Conservation (phyloP, 345 rosid species). For the Adansonia digitata region DNA sequence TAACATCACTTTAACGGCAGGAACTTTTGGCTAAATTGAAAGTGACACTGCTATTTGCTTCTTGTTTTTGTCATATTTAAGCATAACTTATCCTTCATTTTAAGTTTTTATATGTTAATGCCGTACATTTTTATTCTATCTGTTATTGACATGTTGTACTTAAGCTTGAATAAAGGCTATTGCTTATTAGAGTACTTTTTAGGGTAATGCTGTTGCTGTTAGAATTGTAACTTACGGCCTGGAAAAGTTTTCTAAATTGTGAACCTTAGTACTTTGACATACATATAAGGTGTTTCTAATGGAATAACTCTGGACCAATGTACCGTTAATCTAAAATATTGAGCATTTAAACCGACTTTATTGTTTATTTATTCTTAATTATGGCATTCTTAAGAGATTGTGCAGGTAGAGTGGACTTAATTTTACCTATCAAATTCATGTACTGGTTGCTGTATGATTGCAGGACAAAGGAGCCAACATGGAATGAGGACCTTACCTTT, state of each 20-base stretch:
- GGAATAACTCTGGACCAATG: not conserved
- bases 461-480: slow-evolving; percentile 78
- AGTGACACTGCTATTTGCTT: not conserved
- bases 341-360: not conserved
- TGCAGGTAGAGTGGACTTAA: not conserved
- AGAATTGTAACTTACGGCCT: not conserved
- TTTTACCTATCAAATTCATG: slow-evolving; percentile 1
- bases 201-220: not conserved
- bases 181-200: not conserved
- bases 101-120: not conserved
- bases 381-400: not conserved
- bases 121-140: not conserved
- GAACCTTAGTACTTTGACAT: not conserved
- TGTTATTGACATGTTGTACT: not conserved
- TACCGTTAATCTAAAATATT: not conserved
- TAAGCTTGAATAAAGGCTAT: not conserved
- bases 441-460: slow-evolving; percentile 17
- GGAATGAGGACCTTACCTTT: slow-evolving; percentile 78
- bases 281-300: not conserved
- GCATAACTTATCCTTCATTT: not conserved
- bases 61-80: not conserved
- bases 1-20: not conserved
- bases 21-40: not conserved
- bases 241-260: not conserved
- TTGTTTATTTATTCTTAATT: not conserved